Evolutionary conservation across 1,284 basidiomycete genomes (phyloP), one percentile per base, ranked within the genome.

Genomic region (Naganishia sp.): DNA sequence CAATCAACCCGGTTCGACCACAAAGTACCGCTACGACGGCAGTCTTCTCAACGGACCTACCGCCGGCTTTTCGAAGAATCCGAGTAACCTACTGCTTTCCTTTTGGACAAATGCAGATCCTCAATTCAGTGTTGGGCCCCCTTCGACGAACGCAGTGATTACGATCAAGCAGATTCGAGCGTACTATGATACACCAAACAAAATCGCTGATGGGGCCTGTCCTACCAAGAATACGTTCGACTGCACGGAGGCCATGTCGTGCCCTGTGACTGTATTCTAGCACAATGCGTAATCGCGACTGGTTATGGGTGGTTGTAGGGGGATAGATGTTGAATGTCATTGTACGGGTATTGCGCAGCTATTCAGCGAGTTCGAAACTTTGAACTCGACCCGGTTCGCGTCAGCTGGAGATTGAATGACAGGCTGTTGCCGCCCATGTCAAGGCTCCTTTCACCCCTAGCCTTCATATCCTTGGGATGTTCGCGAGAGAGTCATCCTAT

Each of bases 11-110:
- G 32, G 52, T 6, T 32, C 52, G n/a, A 32, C 15, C 18, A 54
- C 52, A 25, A 54, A 35, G 35, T 54, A 54, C 10, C 52, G 52
- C 13, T 39, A 54, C 32, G 52, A 54, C 23, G 52, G 52, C 28
- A 39, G 6, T 2, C 28, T 39, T 28, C 52, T 54, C 9, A 32
- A 32, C 15, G 15, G 17, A n/a, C 52, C 52, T 39, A 39, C 52
- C 13, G 21, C 15, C 13, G 52, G 52, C 31, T 54, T 1, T 21
- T 54, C 52, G 1, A 39, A 28, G 32, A 32, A 54, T 15, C 52
- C 52, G 0, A 35, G 31, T 18, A 17, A 13, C 2, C 35, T 54
- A 25, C n/a, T 39, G 9, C 3, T 54, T 23, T 18, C 15, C 39
- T 28, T 35, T 18, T 39, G 10, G 11, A 54, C 52, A 9, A 54